A percentile compares a stretch with the other conserved stretches of the same genome.
Evolutionary conservation across 257 asterid species (phyloP).

Genomic region (Solanum dulcamara): DNA sequence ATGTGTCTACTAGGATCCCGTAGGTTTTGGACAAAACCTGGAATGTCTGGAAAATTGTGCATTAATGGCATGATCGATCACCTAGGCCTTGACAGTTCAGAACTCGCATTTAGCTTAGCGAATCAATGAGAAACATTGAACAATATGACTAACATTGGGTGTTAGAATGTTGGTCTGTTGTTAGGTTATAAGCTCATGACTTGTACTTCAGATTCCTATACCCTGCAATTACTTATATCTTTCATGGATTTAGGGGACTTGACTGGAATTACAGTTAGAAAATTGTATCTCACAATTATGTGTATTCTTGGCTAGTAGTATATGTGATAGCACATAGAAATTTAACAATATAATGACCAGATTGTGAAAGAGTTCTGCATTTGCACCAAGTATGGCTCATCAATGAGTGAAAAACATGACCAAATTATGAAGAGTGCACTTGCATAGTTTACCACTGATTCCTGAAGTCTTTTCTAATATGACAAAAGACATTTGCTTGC

Average conservation of each 20-base stretch:
- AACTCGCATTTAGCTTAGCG: background rate
- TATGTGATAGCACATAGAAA: background rate
- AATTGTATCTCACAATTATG: background rate
- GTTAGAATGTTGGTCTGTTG: background rate
- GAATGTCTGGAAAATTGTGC: background rate
- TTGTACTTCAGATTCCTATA: background rate
- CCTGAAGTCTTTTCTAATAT: background rate
- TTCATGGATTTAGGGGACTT: background rate
- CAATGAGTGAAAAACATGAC: background rate
- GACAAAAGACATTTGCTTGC: background rate
- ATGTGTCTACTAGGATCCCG: background rate
- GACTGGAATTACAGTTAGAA: background rate
- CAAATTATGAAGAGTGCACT: background rate
- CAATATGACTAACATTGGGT: background rate
- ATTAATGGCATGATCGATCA: too few species aligned
- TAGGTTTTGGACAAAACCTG: too few species aligned
- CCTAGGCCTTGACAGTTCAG: background rate
- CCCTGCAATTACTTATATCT: background rate
- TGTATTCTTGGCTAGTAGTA: background rate
- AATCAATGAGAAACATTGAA: background rate
- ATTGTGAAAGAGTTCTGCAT: background rate
- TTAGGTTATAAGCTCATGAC: background rate
- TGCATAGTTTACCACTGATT: background rate
- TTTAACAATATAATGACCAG: background rate
- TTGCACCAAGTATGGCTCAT: background rate